Base-by-base conservation (phyloP, 192 early-diverging fungal species). In the Podila clonocystis region DNA sequence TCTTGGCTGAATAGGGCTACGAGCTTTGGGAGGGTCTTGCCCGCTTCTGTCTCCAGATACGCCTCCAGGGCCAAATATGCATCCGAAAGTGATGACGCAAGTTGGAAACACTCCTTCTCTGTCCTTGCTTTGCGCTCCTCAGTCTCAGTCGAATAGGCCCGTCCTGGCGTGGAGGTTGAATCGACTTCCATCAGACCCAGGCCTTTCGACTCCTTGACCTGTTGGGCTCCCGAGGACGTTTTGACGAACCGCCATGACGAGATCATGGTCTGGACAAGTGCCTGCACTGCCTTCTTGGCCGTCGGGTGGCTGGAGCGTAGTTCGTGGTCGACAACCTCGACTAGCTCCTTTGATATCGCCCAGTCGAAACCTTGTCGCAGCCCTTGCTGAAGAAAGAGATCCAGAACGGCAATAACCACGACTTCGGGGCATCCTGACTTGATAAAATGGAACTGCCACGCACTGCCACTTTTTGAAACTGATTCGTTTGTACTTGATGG, bases 401-500 rank as follows among this genome's bases (percentile, higher is more conserved):
- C 76, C 26, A 63, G 24, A 26, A 79, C 66, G 6, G 60, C 70
- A 17, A 58, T 8, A 0, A 79, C 24, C 4, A 79, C 30, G 45
- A 79, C 30, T 57, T 79, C 76, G 20, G 76, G 76, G 34, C 76
- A 72, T 7, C 50, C 68, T 4, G 76, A 61, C 29, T 79, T 72
- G 20, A 79, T 24, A 24, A 79, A 72, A 5, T 68, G 30, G 7
- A 79, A 26, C 24, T 79, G 76, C 76, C 76, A 79, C 36, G 65
- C 38, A n/a, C n/a, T n/a, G n/a, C n/a, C n/a, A n/a, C 9, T n/a
- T 61, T 24, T 26, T 41, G 62, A 19, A 17, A 30, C 26, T 12
- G 30, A 1, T 41, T 38, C 62, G n/a, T 19, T 29, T 20, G 9
- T 12, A 9, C 30, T 29, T 63, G 20, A 4, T 34, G 5, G 62